Evolutionary conservation across 2,329 filamentous ascomycete genomes (phyloP), one percentile per base, ranked within the genome.

Genomic region (Trichothecium sympodiale): DNA sequence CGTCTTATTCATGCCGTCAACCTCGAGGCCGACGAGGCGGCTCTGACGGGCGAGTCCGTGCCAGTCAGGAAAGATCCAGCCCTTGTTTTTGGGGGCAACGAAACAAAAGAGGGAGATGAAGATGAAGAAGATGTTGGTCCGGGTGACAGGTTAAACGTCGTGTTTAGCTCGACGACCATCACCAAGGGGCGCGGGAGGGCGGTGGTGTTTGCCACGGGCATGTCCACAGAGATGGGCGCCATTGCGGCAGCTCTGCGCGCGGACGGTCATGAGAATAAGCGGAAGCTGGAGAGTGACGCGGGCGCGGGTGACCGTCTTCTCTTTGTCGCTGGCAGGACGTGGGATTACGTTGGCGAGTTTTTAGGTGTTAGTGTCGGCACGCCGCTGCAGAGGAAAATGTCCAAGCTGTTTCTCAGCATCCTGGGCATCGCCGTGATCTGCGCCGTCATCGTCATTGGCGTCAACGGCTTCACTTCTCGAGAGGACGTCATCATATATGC

Each of bases 361-460:
- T 64, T 72, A 20, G 67, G 59, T 7, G 45, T 62, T 15, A 53
- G 46, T 2, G 51, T 74, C n/a, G 79, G 79, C 17, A 83, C 80
- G 4, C 80, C 80, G 1, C 60, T 84, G 27, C 77, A 83, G 50
- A 71, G 73, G 40, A 81, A 78, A 48, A 60, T 83, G 34, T 75
- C 72, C 44, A 75, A 78, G 49, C 69, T 84, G 34, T 79, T 79
- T 28, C 67, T 81, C 17, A 56, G 73, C 4, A 67, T 83, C 3
- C 80, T 82, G 46, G 68, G 61, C 29, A 67, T 79, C 37, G 77
- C 57, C 17, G 46, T 61, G 29, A 36, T 64, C 8, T 55, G 58
- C 15, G 56, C 56, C 9, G 53, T 61, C 26, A 56, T 62, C 25
- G 59, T 63, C 8, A 51, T 64, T 31, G 48, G 49, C 1, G 57